Evolutionary conservation across 192 early-diverging fungal species (phyloP).

Genomic region (Dissophora ornata): DNA sequence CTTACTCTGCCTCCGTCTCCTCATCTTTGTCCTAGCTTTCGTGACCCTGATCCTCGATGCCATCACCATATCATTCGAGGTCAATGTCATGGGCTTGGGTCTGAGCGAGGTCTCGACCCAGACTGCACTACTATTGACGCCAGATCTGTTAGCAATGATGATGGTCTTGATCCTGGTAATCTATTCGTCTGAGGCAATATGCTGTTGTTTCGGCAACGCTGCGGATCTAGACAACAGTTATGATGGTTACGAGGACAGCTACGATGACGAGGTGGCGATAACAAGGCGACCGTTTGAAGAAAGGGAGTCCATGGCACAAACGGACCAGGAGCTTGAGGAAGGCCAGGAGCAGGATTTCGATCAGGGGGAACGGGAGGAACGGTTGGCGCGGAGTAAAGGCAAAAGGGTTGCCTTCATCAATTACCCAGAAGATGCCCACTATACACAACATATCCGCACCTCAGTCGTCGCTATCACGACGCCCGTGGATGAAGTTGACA

Average conservation of each 20-base stretch:
- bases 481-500: not conserved
- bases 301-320: too few relatives aligned
- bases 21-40: slow-evolving; percentile 26
- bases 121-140: slow-evolving; percentile 16
- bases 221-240: not conserved
- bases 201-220: slow-evolving; percentile 3
- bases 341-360: not conserved
- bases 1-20: slow-evolving; percentile 11
- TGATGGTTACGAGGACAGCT: not conserved
- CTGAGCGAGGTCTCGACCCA: slow-evolving; percentile 11
- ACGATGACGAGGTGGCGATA: not conserved
- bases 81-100: slow-evolving; percentile 35
- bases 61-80: slow-evolving; percentile 41
- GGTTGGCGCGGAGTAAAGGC: not conserved
- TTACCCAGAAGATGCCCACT: not conserved
- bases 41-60: slow-evolving; percentile 43
- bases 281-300: not conserved
- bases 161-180: slow-evolving; percentile 17
- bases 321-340: not conserved
- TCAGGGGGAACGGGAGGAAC: not conserved
- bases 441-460: not conserved
- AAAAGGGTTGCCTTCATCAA: not conserved
- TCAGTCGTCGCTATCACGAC: not conserved
- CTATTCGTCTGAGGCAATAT: not conserved
- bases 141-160: slow-evolving; percentile 29